Percentiles rank a stretch among this genome's conserved stretches.
These are phyloP conservation scores for Furcasterigmium sp. DNA, from an alignment of 2,329 filamentous ascomycete species.

Conservation along the genomic window DNA sequence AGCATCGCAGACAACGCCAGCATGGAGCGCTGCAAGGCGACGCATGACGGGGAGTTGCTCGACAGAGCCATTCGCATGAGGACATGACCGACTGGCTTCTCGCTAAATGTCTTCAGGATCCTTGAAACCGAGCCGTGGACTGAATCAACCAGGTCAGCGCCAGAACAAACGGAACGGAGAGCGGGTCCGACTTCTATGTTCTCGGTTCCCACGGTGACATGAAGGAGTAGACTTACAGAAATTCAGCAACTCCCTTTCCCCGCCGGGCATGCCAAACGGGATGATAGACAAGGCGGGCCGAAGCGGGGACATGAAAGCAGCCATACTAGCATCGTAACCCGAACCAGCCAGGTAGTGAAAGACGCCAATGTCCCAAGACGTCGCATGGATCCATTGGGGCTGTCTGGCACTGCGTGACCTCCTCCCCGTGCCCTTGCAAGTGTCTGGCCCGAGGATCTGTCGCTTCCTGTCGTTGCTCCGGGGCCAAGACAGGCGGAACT, in stretches of 20 bases:
- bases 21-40: slow-evolving; percentile 16
- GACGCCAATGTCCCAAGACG: slow-evolving; percentile 14
- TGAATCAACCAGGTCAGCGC: no score
- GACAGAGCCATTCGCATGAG: slow-evolving; percentile 18
- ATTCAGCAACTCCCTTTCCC: slow-evolving; percentile 4
- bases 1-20: slow-evolving; percentile 19
- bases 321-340: no score
- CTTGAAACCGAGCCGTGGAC: slow-evolving; percentile 3
- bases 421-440: neutral
- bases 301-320: neutral
- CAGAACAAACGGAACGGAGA: no score
- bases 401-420: neutral
- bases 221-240: slow-evolving; percentile 6
- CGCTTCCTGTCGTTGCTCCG: slow-evolving; percentile 16
- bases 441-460: slow-evolving; percentile 8
- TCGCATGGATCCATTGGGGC: slow-evolving; percentile 15
- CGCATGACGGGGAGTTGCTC: slow-evolving; percentile 11
- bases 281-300: neutral
- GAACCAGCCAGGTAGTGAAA: neutral
- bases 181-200: no score
- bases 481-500: slow-evolving; percentile 22
- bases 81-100: slow-evolving; percentile 13
- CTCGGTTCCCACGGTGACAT: no score
- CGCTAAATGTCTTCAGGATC: slow-evolving; percentile 7
- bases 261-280: neutral